Percentiles rank a stretch among this genome's conserved stretches.
Evolutionary conservation across 176 grass and related monocot genomes (phyloP).

Genomic region (Typha latifolia): DNA sequence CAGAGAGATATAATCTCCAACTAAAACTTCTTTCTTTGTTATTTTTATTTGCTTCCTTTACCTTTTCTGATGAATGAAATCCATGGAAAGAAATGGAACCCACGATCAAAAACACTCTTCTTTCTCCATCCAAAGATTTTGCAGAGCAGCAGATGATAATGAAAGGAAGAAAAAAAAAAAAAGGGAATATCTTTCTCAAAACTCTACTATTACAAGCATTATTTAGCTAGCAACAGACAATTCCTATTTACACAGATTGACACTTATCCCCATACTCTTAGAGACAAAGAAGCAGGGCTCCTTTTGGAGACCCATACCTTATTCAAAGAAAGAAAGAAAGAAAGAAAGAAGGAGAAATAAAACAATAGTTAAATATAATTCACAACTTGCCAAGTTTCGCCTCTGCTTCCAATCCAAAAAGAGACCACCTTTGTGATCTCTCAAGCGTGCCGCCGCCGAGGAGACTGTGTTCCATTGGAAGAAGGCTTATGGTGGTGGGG

Average conservation of each 20-base stretch:
- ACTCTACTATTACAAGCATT: background rate
- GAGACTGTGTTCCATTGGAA: background rate
- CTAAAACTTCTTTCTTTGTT: too few species aligned
- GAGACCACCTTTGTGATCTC: conserved; percentile 15
- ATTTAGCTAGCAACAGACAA: background rate
- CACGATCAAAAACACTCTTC: too few species aligned
- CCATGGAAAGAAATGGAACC: too few species aligned
- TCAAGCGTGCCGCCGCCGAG: background rate
- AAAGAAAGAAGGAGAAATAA: background rate
- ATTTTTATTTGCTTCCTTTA: too few species aligned
- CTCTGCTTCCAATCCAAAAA: background rate
- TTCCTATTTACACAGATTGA: background rate
- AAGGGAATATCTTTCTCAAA: too few species aligned
- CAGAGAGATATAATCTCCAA: too few species aligned
- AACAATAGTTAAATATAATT: too few species aligned
- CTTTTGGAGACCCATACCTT: background rate
- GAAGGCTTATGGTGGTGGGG: background rate
- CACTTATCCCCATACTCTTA: background rate
- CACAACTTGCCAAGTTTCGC: background rate
- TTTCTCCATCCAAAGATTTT: too few species aligned
- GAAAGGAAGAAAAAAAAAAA: too few species aligned
- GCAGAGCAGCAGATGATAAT: too few species aligned
- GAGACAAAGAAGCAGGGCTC: background rate
- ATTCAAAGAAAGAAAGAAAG: background rate
- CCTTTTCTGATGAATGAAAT: too few species aligned